Percentiles rank a stretch among this genome's conserved stretches.
These are phyloP conservation scores for Nemania serpens DNA, from an alignment of 2,329 filamentous ascomycete species.

Conservation along the genomic window DNA sequence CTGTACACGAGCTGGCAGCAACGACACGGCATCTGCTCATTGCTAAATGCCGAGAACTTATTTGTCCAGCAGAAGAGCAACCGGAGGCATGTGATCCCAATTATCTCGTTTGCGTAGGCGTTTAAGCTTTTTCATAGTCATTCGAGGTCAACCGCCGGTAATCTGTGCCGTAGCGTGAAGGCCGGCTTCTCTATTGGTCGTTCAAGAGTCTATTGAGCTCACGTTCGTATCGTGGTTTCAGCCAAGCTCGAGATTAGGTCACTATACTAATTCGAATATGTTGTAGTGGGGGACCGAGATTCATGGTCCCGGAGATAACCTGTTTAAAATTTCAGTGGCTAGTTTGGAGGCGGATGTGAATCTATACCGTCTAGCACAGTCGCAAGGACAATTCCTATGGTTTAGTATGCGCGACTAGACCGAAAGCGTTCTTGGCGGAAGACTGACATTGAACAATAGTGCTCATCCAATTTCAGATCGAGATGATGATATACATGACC, in stretches of 20 bases:
- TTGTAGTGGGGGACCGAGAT: conserved; percentile 54
- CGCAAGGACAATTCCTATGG: conserved; percentile 57
- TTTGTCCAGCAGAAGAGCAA: conserved; percentile 52
- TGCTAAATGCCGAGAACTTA: conserved; percentile 54
- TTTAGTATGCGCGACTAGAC: conserved; percentile 47
- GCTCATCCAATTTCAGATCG: conserved; percentile 57
- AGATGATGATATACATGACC: conserved; percentile 59
- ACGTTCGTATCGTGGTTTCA: not conserved
- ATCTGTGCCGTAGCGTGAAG: not conserved
- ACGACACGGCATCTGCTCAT: conserved; percentile 53
- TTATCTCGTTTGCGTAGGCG: not conserved
- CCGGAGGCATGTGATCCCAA: conserved; percentile 39
- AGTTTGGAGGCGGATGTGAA: conserved; percentile 53
- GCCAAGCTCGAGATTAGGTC: not conserved
- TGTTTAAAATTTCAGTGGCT: conserved; percentile 59
- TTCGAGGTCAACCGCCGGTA: not conserved
- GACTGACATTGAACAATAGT: conserved; percentile 31
- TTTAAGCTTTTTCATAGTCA: not conserved
- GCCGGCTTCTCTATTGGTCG: not conserved
- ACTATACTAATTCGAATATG: conserved; percentile 7
- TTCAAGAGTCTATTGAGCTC: not conserved
- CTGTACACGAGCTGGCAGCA: conserved; percentile 57
- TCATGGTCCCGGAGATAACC: conserved; percentile 54
- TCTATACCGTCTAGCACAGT: conserved; percentile 49
- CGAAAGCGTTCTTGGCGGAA: not conserved